A percentile compares a stretch with the other conserved stretches of the same genome.
Evolutionary conservation across 169 alveolate genomes (phyloP).

Genomic region (Eimeria maxima): DNA sequence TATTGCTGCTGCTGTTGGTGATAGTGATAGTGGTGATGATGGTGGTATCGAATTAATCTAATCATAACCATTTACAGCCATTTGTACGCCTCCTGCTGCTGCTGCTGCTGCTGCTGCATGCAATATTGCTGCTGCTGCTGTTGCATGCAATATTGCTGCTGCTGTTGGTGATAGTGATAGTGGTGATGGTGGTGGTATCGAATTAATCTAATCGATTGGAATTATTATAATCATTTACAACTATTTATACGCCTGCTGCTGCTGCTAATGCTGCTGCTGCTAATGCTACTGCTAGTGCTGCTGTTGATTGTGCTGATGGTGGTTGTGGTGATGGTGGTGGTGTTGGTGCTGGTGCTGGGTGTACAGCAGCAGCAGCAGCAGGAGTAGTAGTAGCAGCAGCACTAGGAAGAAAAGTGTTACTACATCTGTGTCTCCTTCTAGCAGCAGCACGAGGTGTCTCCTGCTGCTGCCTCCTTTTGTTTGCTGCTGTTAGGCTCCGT

Average conservation of each 20-base stretch:
- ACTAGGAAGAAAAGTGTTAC: too few relatives aligned
- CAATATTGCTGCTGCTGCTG: slow-evolving; percentile 10
- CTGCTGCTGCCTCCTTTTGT: too few relatives aligned
- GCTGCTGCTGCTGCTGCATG: slow-evolving; percentile 49
- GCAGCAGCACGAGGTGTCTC: too few relatives aligned
- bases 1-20: neutral
- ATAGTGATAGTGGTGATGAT: slow-evolving; percentile 90
- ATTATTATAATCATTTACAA: slow-evolving; percentile 82
- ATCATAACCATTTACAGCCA: slow-evolving; percentile 47
- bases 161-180: slow-evolving; percentile 47
- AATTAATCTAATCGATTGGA: slow-evolving; percentile 92
- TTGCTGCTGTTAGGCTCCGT: slow-evolving; percentile 69
- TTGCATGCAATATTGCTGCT: neutral
- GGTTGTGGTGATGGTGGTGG: neutral
- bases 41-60: slow-evolving; percentile 90
- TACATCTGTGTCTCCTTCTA: too few relatives aligned
- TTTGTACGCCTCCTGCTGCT: neutral
- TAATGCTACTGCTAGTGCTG: neutral
- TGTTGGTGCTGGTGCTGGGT: neutral
- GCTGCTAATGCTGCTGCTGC: neutral
- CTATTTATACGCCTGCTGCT: neutral
- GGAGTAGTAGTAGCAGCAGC: neutral
- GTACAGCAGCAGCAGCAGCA: neutral
- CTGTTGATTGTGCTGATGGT: neutral
- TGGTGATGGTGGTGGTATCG: slow-evolving; percentile 91